Evolutionary conservation across 106 monocot species (phyloP).

Genomic region (Acorus gramineus): DNA sequence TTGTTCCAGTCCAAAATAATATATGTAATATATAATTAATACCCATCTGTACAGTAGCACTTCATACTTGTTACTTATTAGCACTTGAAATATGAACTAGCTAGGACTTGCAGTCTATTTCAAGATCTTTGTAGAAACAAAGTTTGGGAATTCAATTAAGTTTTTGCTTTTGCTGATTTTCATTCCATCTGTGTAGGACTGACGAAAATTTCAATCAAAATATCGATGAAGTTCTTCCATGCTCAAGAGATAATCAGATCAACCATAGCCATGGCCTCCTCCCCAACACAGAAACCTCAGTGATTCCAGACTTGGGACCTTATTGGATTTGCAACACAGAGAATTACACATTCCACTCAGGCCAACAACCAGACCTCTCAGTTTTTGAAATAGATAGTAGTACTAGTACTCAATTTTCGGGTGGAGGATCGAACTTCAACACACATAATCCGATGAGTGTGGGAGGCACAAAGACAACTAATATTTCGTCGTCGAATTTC

Average conservation of each 20-base stretch:
- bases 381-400: slow-evolving; percentile 12
- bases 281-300: slow-evolving; percentile 3
- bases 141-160: no score
- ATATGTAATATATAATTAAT: no score
- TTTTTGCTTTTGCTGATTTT: background rate
- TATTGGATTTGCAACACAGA: slow-evolving; percentile 11
- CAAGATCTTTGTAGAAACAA: no score
- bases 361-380: background rate
- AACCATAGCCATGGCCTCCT: background rate
- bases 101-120: no score
- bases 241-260: slow-evolving; percentile 1
- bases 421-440: no score
- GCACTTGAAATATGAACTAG: no score
- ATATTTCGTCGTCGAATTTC: background rate
- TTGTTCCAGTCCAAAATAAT: background rate
- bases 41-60: no score
- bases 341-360: slow-evolving; percentile 2
- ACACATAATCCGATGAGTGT: no score
- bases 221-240: slow-evolving; percentile 2
- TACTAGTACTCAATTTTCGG: no score
- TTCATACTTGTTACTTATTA: no score
- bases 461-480: no score
- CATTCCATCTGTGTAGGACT: slow-evolving; percentile 16
- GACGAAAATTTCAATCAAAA: slow-evolving; percentile 8
- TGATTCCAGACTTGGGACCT: slow-evolving; percentile 35